phyloP scores from a whole-genome alignment of 2,329 filamentous ascomycete species.

The Lasiodiplodia gonubiensis region DNA sequence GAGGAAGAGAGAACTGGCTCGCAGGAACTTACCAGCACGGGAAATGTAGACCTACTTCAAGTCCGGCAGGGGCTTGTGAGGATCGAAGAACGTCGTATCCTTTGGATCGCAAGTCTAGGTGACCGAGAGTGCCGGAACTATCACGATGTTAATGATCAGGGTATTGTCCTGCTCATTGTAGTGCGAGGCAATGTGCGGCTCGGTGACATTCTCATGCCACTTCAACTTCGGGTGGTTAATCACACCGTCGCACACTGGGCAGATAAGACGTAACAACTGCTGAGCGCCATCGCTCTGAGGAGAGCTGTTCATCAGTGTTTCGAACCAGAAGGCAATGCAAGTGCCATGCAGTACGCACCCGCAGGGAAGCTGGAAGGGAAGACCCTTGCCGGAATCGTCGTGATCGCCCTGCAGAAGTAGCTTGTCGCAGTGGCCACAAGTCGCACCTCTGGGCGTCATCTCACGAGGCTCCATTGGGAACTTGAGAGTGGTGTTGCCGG shows the following conservation, averaged over 20 bases:
- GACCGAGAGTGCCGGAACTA: background rate
- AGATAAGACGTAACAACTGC: background rate
- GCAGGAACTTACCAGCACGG: background rate
- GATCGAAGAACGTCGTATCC: background rate
- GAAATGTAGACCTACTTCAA: background rate
- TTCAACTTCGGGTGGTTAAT: background rate
- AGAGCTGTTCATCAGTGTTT: too few relatives aligned
- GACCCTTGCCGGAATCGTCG: background rate
- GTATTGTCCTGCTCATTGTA: background rate
- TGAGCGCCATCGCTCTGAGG: background rate
- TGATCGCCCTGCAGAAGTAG: background rate
- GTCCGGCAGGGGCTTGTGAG: background rate
- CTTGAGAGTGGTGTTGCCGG: background rate
- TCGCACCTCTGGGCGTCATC: accelerated
- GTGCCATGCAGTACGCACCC: background rate
- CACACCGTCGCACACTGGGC: background rate
- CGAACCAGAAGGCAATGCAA: slow-evolving; percentile 2
- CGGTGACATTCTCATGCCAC: background rate
- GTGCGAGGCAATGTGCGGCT: background rate
- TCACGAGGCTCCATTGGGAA: background rate
- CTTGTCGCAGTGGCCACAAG: background rate
- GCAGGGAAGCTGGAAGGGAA: background rate
- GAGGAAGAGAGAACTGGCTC: background rate
- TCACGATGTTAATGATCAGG: background rate
- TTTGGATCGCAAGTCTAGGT: background rate